phyloP scores from a whole-genome alignment of 2,329 filamentous ascomycete species.

The Didymella exigua region DNA sequence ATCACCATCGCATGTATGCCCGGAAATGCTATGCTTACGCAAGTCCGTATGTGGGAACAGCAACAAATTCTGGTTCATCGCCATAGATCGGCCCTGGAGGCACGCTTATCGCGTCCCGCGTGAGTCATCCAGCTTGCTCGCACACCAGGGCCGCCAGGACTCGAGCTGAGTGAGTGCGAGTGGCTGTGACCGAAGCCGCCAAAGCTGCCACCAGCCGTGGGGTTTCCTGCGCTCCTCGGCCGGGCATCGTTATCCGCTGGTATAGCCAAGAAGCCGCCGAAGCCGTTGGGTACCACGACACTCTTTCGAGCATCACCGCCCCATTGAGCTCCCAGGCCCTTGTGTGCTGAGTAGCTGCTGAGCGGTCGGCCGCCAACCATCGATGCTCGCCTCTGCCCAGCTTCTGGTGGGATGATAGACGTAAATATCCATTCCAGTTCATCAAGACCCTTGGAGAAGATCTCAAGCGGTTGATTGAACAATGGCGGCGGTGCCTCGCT shows the following conservation, averaged over 20 bases:
- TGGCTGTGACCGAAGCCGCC: slow-evolving; percentile 26
- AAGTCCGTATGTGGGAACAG: neutral
- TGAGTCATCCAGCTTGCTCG: slow-evolving; percentile 43
- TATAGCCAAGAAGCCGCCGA: slow-evolving; percentile 69
- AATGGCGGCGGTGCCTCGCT: slow-evolving; percentile 49
- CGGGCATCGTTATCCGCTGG: slow-evolving; percentile 50
- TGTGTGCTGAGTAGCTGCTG: slow-evolving; percentile 53
- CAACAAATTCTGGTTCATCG: slow-evolving; percentile 25
- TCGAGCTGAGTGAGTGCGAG: slow-evolving; percentile 32
- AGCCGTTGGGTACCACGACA: slow-evolving; percentile 70
- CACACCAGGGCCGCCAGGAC: slow-evolving; percentile 23
- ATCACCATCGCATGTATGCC: neutral
- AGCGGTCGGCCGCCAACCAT: slow-evolving; percentile 52
- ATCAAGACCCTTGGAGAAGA: slow-evolving; percentile 70
- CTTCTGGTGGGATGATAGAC: slow-evolving; percentile 60
- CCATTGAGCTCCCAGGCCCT: slow-evolving; percentile 61
- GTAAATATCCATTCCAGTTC: slow-evolving; percentile 73
- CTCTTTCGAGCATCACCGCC: slow-evolving; percentile 64
- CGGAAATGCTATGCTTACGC: neutral
- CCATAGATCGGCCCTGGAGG: slow-evolving; percentile 45
- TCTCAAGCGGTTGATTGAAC: slow-evolving; percentile 63
- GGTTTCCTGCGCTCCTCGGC: slow-evolving; percentile 43
- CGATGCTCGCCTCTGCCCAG: slow-evolving; percentile 48
- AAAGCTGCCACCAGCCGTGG: slow-evolving; percentile 24
- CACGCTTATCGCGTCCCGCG: slow-evolving; percentile 40